phyloP scores from a whole-genome alignment of 78 protist genomes.

The Dictyostelium capitatum region DNA sequence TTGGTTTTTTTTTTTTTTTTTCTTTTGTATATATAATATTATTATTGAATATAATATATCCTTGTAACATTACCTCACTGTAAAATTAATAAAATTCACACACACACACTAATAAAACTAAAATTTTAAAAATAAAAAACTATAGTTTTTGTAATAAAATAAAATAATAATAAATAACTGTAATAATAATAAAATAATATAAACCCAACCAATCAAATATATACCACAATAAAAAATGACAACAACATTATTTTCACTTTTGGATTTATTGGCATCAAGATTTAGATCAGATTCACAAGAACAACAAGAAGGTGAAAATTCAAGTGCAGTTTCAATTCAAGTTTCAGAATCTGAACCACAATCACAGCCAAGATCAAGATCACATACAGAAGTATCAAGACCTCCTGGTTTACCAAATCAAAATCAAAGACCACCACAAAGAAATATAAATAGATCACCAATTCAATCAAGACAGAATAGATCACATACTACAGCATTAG shows the following conservation, averaged over 20 bases:
- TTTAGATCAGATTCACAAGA: conserved; percentile 49
- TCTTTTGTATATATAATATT: too few relatives aligned
- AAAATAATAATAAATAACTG: too few relatives aligned
- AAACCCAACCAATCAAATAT: not conserved
- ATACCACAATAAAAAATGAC: conserved; percentile 21
- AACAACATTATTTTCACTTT: conserved; percentile 49
- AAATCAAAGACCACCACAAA: conserved; percentile 6
- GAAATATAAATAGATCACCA: conserved; percentile 24
- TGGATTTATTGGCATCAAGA: conserved; percentile 68
- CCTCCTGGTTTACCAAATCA: conserved; percentile 28
- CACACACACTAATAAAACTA: too few relatives aligned
- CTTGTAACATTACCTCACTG: too few relatives aligned
- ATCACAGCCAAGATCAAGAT: conserved; percentile 76
- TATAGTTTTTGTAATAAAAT: too few relatives aligned
- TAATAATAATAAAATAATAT: too few relatives aligned
- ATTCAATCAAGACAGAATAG: conserved; percentile 33
- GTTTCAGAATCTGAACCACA: conserved; percentile 38
- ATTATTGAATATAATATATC: too few relatives aligned
- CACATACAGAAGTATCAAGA: conserved; percentile 65
- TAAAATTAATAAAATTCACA: too few relatives aligned
- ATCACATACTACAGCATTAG: conserved; percentile 33
- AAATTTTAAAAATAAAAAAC: too few relatives aligned
- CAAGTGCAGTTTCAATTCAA: conserved; percentile 12
- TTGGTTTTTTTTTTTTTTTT: too few relatives aligned
- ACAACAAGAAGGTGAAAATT: conserved; percentile 3